Evolutionary conservation across 495 filamentous ascomycete species (phyloP), one percentile per base, ranked within the genome.

Genomic region (Talaromyces thailandensis): DNA sequence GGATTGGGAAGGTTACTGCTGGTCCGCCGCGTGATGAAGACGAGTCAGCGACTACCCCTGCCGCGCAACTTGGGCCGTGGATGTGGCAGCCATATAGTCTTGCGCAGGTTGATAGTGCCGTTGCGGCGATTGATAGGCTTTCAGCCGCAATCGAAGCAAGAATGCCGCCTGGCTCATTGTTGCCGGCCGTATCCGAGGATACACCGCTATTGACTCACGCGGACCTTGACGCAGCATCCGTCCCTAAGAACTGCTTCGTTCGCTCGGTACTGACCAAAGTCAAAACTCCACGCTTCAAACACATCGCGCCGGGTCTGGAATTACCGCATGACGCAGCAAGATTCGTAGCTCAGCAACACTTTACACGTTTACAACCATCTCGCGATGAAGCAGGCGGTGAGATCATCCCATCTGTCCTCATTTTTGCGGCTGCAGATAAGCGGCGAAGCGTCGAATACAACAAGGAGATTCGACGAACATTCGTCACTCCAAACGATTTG

Each of bases 261-360:
- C 73, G 70, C 43, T 62, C 64, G 0, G 64, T 78, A 32, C 50
- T 78, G 18, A 65, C 65, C 16, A 21, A 59, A 61, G 63, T 70
- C 3, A 74, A 68, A 24, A 67, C 66, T 8, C 74, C 74, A 12
- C 70, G 64, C n/a, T 74, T 76, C 61, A 65, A 64, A 23, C 58
- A 31, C 2, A 70, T 78, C 40, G 75, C 75, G 1, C 75, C 75
- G 12, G 71, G 75, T 26, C 68, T 76, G 1, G 50, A 65, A 26
- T 62, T 76, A 14, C 66, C 66, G 9, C 45, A 70, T 18, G 67
- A 71, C 37, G 64, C 64, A 0, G 43, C 64, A 48, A 64, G 52
- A 1, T 76, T 72, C 59, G 61, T 58, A 48, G 56, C 61, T 21
- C 61, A 43, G 6, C 70, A 75, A 57, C 61, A 35, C 43, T 72